Evolutionary conservation across 2,329 filamentous ascomycete species (phyloP).

Genomic region (Trichoderma brevicompactum): DNA sequence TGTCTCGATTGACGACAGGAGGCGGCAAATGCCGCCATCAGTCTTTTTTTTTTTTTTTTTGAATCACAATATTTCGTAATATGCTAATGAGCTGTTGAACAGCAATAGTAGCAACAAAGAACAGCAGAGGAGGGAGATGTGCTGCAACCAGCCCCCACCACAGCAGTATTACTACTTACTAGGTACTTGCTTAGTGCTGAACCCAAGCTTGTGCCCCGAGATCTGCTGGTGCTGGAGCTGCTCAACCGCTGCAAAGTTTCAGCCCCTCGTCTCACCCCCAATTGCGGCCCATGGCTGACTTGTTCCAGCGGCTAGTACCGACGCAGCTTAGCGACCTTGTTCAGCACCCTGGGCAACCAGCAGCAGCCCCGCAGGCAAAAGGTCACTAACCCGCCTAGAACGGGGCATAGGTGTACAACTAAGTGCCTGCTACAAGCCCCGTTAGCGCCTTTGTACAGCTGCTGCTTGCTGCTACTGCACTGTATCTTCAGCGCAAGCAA

Average conservation of each 20-base stretch:
- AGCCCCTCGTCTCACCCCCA: not conserved
- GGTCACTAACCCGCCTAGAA: slow-evolving; percentile 30
- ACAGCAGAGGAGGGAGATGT: no score
- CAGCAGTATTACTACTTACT: no score
- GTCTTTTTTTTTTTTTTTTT: no score
- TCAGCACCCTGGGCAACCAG: not conserved
- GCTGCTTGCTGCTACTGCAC: not conserved
- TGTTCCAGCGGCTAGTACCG: slow-evolving; percentile 12
- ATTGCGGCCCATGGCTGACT: not conserved
- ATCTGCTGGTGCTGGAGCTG: no score
- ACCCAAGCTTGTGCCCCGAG: not conserved
- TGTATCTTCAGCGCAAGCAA: not conserved
- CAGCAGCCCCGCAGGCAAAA: not conserved
- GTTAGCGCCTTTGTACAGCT: not conserved
- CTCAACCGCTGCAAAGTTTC: not conserved
- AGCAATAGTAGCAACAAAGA: no score
- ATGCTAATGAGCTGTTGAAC: no score
- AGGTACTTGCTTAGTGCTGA: no score
- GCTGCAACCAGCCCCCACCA: no score
- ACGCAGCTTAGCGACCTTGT: slow-evolving; percentile 8
- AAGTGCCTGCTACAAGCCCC: no score
- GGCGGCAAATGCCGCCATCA: no score
- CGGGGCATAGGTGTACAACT: slow-evolving; percentile 15
- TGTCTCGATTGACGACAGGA: not conserved
- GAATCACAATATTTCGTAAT: no score